Evolutionary conservation across 495 filamentous ascomycete species (phyloP), one percentile per base, ranked within the genome.

Genomic region (Aspergillus nanangensis): DNA sequence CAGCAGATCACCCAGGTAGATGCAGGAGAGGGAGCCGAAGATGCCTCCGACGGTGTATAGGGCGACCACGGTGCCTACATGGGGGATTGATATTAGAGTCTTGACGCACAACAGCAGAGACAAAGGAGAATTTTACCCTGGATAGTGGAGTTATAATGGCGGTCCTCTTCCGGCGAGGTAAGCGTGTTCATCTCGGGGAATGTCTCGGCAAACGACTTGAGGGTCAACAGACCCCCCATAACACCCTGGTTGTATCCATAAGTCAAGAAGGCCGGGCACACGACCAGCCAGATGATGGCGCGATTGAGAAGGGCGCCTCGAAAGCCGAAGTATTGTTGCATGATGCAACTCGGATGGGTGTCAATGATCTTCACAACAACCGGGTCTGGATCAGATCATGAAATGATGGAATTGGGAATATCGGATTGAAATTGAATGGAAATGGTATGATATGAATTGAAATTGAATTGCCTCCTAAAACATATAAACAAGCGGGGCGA

Each of bases 181-280:
- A 75, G 56, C 5, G 77, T 80, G 44, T 80, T 69, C 63, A 80
- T 75, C 31, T 66, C 45, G 3, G 76, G 77, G 38, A 80, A 80
- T 23, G 68, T 68, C 24, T 53, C 45, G 8, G 65, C 64, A 53
- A 74, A 79, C 9, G 62, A 55, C 27, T 54, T 47, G 10, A 70
- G 61, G 2, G 66, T 70, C 47, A 70, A 49, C 27, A 70, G 37
- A 44, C 70, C 67, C 32, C 72, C 69, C 22, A 67, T 57, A 24
- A 71, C 71, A 23, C 71, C 69, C 49, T 76, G 66, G 45, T 78
- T 76, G 58, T 71, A 76, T 14, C 72, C 74, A 66, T 78, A 78
- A 37, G 73, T 64, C 32, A 72, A 63, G 45, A 75, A 78, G 10
- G 69, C 68, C 38, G 72, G 72, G 17, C 62, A 63, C 33, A 76